phyloP scores from a whole-genome alignment of 2,329 filamentous ascomycete genomes.

The Capronia coronata region DNA sequence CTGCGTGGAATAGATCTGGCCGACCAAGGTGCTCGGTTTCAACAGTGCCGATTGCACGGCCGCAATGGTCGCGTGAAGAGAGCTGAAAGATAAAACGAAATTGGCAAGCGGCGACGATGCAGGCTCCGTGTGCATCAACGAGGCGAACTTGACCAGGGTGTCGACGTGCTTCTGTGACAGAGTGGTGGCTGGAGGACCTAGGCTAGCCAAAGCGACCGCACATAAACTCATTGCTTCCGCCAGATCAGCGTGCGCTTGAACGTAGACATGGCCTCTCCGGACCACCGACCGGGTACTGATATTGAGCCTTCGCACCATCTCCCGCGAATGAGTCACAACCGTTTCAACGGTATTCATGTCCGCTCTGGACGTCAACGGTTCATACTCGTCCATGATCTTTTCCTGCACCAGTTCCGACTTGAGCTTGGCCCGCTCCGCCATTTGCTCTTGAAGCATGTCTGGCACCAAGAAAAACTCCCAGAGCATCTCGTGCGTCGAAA shows the following conservation, averaged over 20 bases:
- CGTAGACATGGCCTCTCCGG: constrained; percentile 67
- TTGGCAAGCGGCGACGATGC: constrained; percentile 66
- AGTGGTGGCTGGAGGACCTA: constrained; percentile 50
- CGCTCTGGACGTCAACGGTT: constrained; percentile 54
- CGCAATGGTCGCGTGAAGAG: constrained; percentile 75
- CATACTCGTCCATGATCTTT: constrained; percentile 80
- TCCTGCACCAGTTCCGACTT: constrained; percentile 80
- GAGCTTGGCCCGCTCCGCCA: constrained; percentile 76
- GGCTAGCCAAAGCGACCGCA: constrained; percentile 45
- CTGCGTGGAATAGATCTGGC: constrained; percentile 65
- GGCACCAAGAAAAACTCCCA: constrained; percentile 99
- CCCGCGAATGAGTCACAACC: constrained; percentile 83
- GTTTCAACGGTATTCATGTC: constrained; percentile 82
- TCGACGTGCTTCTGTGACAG: constrained; percentile 61
- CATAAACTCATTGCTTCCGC: constrained; percentile 40
- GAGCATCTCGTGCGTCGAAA: constrained; percentile 90
- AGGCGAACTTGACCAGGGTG: constrained; percentile 67
- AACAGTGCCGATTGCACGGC: constrained; percentile 74
- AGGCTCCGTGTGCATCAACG: constrained; percentile 51
- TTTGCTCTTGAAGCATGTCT: constrained; percentile 82
- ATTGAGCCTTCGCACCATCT: constrained; percentile 80
- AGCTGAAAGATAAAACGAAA: constrained; percentile 70
- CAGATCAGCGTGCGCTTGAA: constrained; percentile 52
- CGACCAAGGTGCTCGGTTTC: constrained; percentile 70
- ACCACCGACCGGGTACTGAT: constrained; percentile 76